A percentile compares a stretch with the other conserved stretches of the same genome.
Evolutionary conservation across 768 basidiomycete species (phyloP).

Genomic region (Boletellus sp.): DNA sequence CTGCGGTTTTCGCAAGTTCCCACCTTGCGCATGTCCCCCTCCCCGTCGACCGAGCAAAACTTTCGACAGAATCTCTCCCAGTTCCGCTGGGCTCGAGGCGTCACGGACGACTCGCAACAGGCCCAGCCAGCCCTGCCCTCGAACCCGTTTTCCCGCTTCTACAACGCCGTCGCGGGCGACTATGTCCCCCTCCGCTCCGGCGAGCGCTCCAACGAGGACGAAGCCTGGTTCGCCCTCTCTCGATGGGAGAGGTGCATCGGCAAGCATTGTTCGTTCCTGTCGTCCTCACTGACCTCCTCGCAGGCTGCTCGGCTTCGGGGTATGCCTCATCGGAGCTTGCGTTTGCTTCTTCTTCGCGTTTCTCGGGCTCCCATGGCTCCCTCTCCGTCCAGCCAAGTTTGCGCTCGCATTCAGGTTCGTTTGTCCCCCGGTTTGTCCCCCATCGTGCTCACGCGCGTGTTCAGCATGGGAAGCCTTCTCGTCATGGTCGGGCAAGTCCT

Average conservation of each 20-base stretch:
- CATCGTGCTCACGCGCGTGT: neutral
- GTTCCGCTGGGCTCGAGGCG: constrained; percentile 81
- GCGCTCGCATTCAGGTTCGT: constrained; percentile 78
- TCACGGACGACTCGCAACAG: constrained; percentile 64
- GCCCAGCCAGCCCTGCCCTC: constrained; percentile 32
- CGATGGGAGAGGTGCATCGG: constrained; percentile 83
- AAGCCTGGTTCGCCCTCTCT: constrained; percentile 89
- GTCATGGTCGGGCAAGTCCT: constrained; percentile 89
- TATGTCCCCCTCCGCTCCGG: constrained; percentile 84
- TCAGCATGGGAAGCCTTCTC: constrained; percentile 79
- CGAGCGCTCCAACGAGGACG: constrained; percentile 88
- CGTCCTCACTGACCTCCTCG: neutral
- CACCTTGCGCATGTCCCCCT: neutral
- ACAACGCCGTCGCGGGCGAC: constrained; percentile 77
- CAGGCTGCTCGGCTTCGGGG: constrained; percentile 87
- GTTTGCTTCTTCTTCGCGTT: constrained; percentile 94
- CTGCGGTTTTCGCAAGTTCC: neutral
- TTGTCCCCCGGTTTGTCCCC: neutral
- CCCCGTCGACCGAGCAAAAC: constrained; percentile 48
- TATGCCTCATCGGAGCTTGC: constrained; percentile 83
- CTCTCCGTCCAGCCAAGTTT: constrained; percentile 83
- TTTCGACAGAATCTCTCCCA: constrained; percentile 77
- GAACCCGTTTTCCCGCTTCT: constrained; percentile 84
- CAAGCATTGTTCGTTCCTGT: no score
- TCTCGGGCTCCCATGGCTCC: constrained; percentile 65